Percentiles rank a stretch among this genome's conserved stretches.
These are phyloP conservation scores for Kodamaea hsintzibuensis DNA, from an alignment of 805 yeast genomes.

Conservation along the genomic window DNA sequence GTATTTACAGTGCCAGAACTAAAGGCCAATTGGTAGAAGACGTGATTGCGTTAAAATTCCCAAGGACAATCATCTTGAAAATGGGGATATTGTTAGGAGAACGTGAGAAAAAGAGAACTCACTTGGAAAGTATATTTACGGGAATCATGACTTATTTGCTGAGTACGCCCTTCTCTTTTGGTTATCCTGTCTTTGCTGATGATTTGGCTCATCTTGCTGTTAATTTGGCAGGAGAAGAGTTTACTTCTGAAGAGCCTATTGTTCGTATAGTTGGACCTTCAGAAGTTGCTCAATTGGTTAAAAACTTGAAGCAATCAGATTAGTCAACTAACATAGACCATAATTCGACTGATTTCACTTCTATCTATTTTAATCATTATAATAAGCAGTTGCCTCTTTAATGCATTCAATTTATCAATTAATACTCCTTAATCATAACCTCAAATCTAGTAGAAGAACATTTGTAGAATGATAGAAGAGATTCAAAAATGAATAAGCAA, in stretches of 20 bases:
- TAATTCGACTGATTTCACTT: too few species aligned
- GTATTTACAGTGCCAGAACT: constrained; percentile 58
- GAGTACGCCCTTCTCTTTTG: constrained; percentile 14
- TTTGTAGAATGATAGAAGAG: too few species aligned
- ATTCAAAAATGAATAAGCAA: too few species aligned
- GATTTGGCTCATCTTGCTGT: constrained; percentile 61
- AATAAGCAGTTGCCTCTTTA: too few species aligned
- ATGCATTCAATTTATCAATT: too few species aligned
- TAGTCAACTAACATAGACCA: too few species aligned
- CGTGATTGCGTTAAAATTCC: constrained; percentile 60
- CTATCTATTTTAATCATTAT: too few species aligned
- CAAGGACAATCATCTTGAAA: constrained; percentile 69
- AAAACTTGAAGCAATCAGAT: not conserved
- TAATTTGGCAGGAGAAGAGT: constrained; percentile 29
- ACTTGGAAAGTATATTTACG: constrained; percentile 29
- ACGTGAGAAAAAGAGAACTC: constrained; percentile 46
- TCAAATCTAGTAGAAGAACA: too few species aligned
- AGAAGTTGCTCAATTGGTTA: not conserved
- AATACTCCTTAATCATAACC: too few species aligned
- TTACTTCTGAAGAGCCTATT: not conserved
- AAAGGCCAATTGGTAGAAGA: constrained; percentile 80
- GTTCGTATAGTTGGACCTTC: constrained; percentile 4
- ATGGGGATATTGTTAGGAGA: constrained; percentile 78
- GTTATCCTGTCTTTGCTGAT: constrained; percentile 60
- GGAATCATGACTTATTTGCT: constrained; percentile 30